A percentile compares a stretch with the other conserved stretches of the same genome.
Conservation (phyloP, 257 asterid genomes). For the Dorcoceras hygrometricum region DNA sequence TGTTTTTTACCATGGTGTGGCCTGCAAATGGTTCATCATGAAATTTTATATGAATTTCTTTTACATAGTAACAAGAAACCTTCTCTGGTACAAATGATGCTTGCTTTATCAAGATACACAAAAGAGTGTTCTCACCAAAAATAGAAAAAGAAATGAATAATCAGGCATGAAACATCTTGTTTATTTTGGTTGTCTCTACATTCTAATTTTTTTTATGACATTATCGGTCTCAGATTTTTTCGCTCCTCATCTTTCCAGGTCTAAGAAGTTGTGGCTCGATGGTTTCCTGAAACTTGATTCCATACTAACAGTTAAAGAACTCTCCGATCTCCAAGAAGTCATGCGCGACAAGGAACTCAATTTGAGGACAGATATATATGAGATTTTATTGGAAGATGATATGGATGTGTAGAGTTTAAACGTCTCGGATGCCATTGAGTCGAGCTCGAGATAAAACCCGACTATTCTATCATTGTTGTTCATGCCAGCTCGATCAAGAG, state of each 20-base stretch:
- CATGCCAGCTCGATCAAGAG: too few species aligned
- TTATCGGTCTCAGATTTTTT: neutral
- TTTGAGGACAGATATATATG: constrained; percentile 92
- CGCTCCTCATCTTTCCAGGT: constrained; percentile 45
- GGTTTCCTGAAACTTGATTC: constrained; percentile 70
- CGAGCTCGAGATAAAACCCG: neutral
- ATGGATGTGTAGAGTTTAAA: constrained; percentile 34
- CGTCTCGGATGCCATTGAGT: neutral
- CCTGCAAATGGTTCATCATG: neutral
- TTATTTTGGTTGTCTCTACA: neutral
- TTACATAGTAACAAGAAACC: neutral
- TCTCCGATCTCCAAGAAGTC: constrained; percentile 93
- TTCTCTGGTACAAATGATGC: neutral
- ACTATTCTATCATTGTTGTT: too few species aligned
- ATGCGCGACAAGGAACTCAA: constrained; percentile 96
- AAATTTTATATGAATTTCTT: neutral
- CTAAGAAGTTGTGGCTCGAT: constrained; percentile 88
- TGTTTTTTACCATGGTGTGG: neutral
- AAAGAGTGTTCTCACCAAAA: too few species aligned
- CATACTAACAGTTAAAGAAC: constrained; percentile 70
- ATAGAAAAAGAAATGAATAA: too few species aligned
- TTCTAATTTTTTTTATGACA: neutral
- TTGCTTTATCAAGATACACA: neutral
- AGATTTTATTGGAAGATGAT: constrained; percentile 87
- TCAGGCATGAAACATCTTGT: neutral